Percentiles rank a stretch among this genome's conserved stretches.
These are phyloP conservation scores for Boletus chippewaensis DNA, from an alignment of 1,284 basidiomycete genomes.

Conservation along the genomic window DNA sequence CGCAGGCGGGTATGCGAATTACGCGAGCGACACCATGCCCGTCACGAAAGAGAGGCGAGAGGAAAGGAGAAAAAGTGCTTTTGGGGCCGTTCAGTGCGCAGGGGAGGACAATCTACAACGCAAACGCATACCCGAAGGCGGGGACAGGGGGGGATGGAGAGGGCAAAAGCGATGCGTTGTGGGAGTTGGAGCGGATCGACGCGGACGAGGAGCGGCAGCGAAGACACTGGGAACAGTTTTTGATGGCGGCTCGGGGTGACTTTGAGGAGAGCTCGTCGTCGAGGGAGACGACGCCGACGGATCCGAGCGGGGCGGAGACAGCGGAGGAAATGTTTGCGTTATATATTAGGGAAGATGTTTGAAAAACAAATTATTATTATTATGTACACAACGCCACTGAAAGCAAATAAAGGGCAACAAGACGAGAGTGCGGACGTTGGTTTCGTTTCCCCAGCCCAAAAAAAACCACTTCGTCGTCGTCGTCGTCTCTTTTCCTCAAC, in stretches of 20 bases:
- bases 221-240: not conserved
- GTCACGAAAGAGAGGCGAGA: not conserved
- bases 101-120: conserved; percentile 30
- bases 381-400: conserved; percentile 20
- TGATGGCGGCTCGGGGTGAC: conserved; percentile 8
- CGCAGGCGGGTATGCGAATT: conserved; percentile 8
- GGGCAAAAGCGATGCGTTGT: not conserved
- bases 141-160: not conserved
- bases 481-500: conserved; percentile 24
- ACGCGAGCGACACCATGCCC: not conserved
- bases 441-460: conserved; percentile 44
- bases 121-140: not conserved
- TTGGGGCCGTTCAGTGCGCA: conserved; percentile 11
- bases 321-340: conserved; percentile 35
- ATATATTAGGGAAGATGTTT: conserved; percentile 32
- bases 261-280: not conserved
- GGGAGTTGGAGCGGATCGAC: conserved; percentile 21
- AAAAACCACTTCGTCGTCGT: conserved; percentile 37
- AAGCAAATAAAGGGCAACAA: conserved; percentile 30
- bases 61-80: not conserved
- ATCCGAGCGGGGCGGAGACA: not conserved
- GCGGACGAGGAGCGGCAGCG: conserved; percentile 16
- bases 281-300: not conserved
- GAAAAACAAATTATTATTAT: not conserved
- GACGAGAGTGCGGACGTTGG: not conserved